These are phyloP conservation scores for Pontederia crassipes DNA, from an alignment of 176 grass and related monocot genomes.

Conservation along the genomic window DNA sequence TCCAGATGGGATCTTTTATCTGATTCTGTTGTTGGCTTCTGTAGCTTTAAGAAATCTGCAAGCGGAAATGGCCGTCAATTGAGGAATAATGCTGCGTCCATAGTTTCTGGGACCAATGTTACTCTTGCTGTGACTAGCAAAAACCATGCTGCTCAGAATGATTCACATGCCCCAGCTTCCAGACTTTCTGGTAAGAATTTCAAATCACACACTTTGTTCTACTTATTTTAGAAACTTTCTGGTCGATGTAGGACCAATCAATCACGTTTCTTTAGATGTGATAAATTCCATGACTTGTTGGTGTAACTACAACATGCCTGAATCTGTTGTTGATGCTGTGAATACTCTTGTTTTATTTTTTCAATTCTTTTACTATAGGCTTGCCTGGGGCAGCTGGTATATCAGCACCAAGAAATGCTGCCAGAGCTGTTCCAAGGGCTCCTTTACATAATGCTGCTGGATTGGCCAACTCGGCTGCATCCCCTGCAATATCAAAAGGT, in stretches of 20 bases:
- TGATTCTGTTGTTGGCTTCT: conserved; percentile 26
- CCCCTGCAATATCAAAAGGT: conserved; percentile 29
- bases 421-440: conserved; percentile 39
- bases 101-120: conserved; percentile 22
- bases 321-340: neutral
- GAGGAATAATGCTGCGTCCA: conserved; percentile 40
- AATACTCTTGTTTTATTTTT: neutral
- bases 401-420: conserved; percentile 30
- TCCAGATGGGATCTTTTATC: conserved; percentile 15
- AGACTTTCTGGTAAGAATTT: neutral
- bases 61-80: conserved; percentile 50
- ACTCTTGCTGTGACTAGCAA: conserved; percentile 15
- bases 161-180: conserved; percentile 26
- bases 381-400: conserved; percentile 20
- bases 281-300: neutral
- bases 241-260: too few species aligned
- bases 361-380: conserved; percentile 3
- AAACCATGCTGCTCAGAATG: conserved; percentile 30
- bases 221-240: too few species aligned
- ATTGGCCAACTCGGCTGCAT: conserved; percentile 24
- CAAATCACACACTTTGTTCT: too few species aligned
- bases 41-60: conserved; percentile 62
- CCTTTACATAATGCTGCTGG: conserved; percentile 27
- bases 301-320: too few species aligned
- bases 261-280: too few species aligned